Percentiles rank a stretch among this genome's conserved stretches.
Conservation (phyloP, 192 early-diverging fungal species). For the Dispira parvispora region DNA sequence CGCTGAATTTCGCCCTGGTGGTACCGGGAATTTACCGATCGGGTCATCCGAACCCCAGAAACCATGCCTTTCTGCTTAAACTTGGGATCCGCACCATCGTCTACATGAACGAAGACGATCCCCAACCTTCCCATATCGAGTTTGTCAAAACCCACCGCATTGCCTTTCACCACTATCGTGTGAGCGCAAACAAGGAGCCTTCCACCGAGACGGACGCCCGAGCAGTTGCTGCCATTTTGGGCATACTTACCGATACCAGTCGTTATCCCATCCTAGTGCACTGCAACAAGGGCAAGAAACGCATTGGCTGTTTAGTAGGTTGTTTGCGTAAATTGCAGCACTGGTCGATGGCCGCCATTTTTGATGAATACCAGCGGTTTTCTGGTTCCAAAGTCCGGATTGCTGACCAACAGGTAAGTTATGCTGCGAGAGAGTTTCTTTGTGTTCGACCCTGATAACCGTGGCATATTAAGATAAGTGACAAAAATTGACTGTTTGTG, state of each 20-base stretch:
- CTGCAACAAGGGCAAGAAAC: conserved; percentile 89
- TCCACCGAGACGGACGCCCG: conserved; percentile 36
- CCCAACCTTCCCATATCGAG: conserved; percentile 42
- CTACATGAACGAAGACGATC: conserved; percentile 54
- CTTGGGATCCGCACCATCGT: conserved; percentile 75
- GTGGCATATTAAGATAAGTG: not conserved
- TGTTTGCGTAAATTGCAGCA: conserved; percentile 84
- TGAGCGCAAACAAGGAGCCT: conserved; percentile 77
- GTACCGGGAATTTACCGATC: conserved; percentile 84
- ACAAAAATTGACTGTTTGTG: not conserved
- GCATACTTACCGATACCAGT: conserved; percentile 26
- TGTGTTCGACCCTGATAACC: not conserved
- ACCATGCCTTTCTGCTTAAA: conserved; percentile 77
- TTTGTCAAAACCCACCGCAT: conserved; percentile 62
- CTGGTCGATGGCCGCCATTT: conserved; percentile 93
- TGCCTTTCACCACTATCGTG: conserved; percentile 57
- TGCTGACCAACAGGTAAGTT: conserved; percentile 81
- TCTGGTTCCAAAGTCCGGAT: conserved; percentile 77
- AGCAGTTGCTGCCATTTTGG: conserved; percentile 33
- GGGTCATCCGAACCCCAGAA: conserved; percentile 80
- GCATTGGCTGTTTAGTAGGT: conserved; percentile 86
- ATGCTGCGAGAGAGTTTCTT: conserved; percentile 1
- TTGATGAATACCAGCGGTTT: conserved; percentile 93
- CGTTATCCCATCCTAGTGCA: conserved; percentile 61
- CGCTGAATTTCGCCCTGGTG: conserved; percentile 91